Evolutionary conservation across 164 flowering plant species (phyloP).

Genomic region (Vitis labrusca): DNA sequence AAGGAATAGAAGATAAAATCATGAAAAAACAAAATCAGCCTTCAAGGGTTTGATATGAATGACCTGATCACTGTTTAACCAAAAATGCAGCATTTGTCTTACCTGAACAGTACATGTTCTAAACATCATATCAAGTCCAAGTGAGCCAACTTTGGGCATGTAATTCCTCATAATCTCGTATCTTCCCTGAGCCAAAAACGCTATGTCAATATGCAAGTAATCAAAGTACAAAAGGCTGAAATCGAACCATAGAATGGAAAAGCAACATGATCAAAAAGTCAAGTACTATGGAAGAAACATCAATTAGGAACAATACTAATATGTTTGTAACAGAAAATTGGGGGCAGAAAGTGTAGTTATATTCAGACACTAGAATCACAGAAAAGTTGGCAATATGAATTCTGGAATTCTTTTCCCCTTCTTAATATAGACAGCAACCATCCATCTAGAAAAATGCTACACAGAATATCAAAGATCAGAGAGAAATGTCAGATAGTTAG

Average conservation of each 20-base stretch:
- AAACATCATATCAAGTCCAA: conserved; percentile 99
- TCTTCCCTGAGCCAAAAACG: conserved; percentile 76
- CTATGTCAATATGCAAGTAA: conserved; percentile 15
- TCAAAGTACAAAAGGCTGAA: neutral
- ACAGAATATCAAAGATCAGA: no score
- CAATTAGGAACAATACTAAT: no score
- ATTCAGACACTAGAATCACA: no score
- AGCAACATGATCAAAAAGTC: neutral
- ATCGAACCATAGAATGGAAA: neutral
- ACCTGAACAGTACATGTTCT: conserved; percentile 99
- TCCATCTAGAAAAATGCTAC: no score
- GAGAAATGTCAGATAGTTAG: no score
- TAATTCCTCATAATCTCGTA: conserved; percentile 93
- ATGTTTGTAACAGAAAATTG: no score
- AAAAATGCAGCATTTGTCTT: conserved; percentile 7
- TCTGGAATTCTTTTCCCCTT: no score
- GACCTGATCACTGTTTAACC: neutral
- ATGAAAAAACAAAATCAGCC: neutral
- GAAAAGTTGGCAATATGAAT: no score
- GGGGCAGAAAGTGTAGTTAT: no score
- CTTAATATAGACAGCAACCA: no score
- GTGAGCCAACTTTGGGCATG: conserved; percentile 96
- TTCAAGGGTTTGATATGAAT: neutral
- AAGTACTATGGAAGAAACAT: neutral
- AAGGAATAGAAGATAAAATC: neutral